These are phyloP conservation scores for Noccaea caerulescens DNA, from an alignment of 345 rosid species.

Conservation along the genomic window DNA sequence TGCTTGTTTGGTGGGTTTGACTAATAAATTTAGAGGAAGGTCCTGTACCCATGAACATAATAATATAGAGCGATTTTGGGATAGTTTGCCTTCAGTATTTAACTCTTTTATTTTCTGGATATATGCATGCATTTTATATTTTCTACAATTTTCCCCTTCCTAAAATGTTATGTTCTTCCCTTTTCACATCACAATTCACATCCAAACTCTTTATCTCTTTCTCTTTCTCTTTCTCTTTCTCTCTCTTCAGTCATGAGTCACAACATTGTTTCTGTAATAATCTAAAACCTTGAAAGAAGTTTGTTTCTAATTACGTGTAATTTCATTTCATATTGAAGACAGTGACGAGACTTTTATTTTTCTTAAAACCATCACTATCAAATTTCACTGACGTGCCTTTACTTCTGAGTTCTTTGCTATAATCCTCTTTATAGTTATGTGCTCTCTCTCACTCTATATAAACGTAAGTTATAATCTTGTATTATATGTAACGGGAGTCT, in stretches of 20 bases:
- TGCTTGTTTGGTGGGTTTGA: not conserved
- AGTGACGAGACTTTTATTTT: conserved; percentile 33
- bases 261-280: conserved; percentile 34
- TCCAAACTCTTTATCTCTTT: not conserved
- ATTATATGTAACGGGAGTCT: too few relatives aligned
- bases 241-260: conserved; percentile 22
- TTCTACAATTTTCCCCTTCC: not conserved
- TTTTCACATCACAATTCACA: conserved; percentile 36
- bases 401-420: conserved; percentile 8
- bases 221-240: not conserved
- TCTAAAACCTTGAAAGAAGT: conserved; percentile 28
- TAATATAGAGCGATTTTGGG: not conserved
- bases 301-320: conserved; percentile 41
- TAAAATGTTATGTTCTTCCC: not conserved
- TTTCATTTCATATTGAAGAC: conserved; percentile 37
- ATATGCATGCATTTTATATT: conserved; percentile 6
- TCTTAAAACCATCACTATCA: conserved; percentile 41
- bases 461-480: not conserved
- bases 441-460: not conserved
- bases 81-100: not conserved
- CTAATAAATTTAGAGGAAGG: not conserved
- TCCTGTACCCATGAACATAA: not conserved
- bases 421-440: conserved; percentile 6
- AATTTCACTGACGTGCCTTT: conserved; percentile 12
- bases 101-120: conserved; percentile 6